phyloP scores from a whole-genome alignment of 176 grass and related monocot genomes.

The Lolium multiflorum region DNA sequence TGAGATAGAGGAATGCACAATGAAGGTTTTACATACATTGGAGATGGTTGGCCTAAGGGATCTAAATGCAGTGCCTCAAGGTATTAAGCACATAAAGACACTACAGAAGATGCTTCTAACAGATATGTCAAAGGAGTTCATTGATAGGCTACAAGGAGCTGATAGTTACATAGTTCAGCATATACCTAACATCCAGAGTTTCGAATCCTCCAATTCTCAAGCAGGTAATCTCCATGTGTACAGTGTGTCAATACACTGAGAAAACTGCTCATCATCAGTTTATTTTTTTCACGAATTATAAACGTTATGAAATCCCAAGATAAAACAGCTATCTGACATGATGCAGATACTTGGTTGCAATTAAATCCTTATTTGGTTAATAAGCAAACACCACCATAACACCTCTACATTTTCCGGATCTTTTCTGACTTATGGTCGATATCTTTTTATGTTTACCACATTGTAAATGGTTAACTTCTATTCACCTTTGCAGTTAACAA shows the following conservation, averaged over 20 bases:
- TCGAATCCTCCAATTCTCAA: constrained; percentile 36
- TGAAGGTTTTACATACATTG: constrained; percentile 39
- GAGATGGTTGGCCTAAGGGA: constrained; percentile 34
- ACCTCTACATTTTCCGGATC: neutral
- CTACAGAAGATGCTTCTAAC: constrained; percentile 39
- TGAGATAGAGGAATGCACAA: constrained; percentile 49
- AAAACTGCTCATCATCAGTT: neutral
- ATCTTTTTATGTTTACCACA: neutral
- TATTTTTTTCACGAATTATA: neutral
- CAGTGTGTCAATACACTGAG: neutral
- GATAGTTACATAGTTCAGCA: constrained; percentile 42
- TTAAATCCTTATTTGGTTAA: neutral
- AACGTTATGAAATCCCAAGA: neutral
- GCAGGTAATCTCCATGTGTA: constrained; percentile 14
- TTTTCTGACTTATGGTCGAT: neutral
- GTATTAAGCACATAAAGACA: constrained; percentile 42
- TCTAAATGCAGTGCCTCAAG: constrained; percentile 44
- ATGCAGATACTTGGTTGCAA: neutral
- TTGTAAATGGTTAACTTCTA: neutral
- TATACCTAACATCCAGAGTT: constrained; percentile 36
- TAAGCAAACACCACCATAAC: neutral
- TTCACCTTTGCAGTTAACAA: too few species aligned
- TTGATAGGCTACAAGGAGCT: constrained; percentile 25
- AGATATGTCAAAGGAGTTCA: constrained; percentile 45
- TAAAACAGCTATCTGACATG: constrained; percentile 1